phyloP scores from a whole-genome alignment of 257 asterid species.

The Nicotiana undulata region DNA sequence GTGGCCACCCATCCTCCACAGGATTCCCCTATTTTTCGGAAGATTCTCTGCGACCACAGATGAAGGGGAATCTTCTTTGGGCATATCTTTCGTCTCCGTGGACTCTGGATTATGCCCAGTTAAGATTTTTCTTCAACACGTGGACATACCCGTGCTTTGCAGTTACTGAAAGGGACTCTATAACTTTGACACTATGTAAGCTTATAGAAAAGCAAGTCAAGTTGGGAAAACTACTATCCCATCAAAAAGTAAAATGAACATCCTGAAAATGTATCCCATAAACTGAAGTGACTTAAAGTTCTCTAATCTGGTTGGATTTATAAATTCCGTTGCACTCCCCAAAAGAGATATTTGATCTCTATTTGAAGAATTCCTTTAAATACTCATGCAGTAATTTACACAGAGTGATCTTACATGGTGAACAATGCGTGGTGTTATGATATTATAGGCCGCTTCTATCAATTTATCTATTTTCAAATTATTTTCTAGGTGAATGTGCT shows the following conservation, averaged over 20 bases:
- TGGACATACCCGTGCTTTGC: not conserved
- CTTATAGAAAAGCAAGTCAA: not conserved
- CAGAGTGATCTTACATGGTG: not conserved
- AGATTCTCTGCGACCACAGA: no score
- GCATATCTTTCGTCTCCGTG: not conserved
- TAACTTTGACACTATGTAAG: not conserved
- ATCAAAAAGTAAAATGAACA: not conserved
- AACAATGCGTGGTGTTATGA: not conserved
- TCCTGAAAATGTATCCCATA: not conserved
- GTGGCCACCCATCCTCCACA: no score
- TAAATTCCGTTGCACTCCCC: not conserved
- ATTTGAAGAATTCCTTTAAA: not conserved
- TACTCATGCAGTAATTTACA: not conserved
- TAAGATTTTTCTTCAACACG: not conserved
- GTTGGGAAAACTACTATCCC: not conserved
- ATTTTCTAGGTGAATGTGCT: slow-evolving; percentile 62
- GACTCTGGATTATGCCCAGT: not conserved
- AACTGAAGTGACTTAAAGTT: not conserved
- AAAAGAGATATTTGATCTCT: not conserved
- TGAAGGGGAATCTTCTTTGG: not conserved
- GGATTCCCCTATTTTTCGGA: no score
- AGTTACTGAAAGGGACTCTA: not conserved
- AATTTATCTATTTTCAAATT: not conserved
- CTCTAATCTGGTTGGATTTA: not conserved
- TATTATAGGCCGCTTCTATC: not conserved